Evolutionary conservation across 108 stramenopile genomes (phyloP).

Genomic region (Chaetoceros tenuissimus): DNA sequence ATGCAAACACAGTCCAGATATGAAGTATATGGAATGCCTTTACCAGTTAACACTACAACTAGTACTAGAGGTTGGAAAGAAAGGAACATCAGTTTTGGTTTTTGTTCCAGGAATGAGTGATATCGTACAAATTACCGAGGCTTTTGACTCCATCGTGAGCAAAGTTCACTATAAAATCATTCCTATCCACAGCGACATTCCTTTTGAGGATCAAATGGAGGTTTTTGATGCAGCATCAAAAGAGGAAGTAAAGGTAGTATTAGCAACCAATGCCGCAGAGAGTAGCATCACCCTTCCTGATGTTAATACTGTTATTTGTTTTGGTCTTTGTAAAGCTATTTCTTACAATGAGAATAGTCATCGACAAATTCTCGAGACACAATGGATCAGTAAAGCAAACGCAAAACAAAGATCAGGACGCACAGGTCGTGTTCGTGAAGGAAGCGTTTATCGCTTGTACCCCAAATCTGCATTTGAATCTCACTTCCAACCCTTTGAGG

Average conservation of each 20-base stretch:
- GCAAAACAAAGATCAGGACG: constrained; percentile 92
- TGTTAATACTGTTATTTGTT: constrained; percentile 92
- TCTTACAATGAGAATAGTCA: constrained; percentile 62
- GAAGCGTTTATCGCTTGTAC: constrained; percentile 89
- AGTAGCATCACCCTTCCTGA: constrained; percentile 94
- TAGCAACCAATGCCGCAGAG: constrained; percentile 98
- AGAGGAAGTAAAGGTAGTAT: constrained; percentile 81
- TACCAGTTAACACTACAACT: no score
- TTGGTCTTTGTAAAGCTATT: constrained; percentile 79
- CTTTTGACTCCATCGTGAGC: constrained; percentile 42
- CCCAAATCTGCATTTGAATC: constrained; percentile 40
- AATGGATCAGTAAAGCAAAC: constrained; percentile 83
- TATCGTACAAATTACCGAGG: constrained; percentile 77
- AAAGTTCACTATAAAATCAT: constrained; percentile 46
- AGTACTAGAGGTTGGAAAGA: constrained; percentile 54
- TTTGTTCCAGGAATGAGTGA: constrained; percentile 97
- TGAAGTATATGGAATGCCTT: constrained; percentile 21
- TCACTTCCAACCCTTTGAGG: constrained; percentile 63
- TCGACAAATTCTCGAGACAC: constrained; percentile 74
- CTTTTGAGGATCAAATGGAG: constrained; percentile 85
- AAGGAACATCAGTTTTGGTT: constrained; percentile 82
- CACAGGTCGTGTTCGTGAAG: constrained; percentile 84
- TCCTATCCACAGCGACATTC: constrained; percentile 89
- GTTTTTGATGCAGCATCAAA: constrained; percentile 59
- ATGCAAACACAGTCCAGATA: constrained; percentile 40